A percentile compares a stretch with the other conserved stretches of the same genome.
Evolutionary conservation across 148 eudicot genomes (phyloP).

Genomic region (Cornus suecica): DNA sequence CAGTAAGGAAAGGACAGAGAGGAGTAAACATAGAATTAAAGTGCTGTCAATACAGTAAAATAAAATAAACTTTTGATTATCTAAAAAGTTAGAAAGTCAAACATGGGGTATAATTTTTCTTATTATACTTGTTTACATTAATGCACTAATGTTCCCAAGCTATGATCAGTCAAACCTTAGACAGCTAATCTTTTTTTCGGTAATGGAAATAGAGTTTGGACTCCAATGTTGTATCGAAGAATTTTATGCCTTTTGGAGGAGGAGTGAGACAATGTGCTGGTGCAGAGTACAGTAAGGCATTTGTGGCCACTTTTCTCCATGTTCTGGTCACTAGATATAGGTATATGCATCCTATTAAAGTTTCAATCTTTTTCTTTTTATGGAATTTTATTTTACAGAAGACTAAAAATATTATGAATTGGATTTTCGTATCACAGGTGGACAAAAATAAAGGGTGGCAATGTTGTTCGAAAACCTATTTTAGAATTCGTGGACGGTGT

Average conservation of each 20-base stretch:
- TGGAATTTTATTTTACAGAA: too few relatives aligned
- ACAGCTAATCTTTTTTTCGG: not conserved
- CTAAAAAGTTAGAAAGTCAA: too few relatives aligned
- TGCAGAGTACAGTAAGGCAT: conserved; percentile 26
- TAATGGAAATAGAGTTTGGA: conserved; percentile 10
- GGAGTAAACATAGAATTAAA: too few relatives aligned
- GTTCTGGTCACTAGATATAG: conserved; percentile 30
- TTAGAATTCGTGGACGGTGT: conserved; percentile 22
- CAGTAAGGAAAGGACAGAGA: too few relatives aligned
- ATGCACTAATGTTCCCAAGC: too few relatives aligned
- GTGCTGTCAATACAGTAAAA: too few relatives aligned
- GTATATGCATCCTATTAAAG: not conserved
- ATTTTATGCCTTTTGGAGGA: conserved; percentile 27
- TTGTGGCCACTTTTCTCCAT: conserved; percentile 22
- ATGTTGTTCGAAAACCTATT: conserved; percentile 18
- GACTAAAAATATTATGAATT: too few relatives aligned
- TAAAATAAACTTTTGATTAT: too few relatives aligned
- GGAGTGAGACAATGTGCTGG: conserved; percentile 37
- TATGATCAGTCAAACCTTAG: too few relatives aligned
- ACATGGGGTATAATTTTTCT: too few relatives aligned
- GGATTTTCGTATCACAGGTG: conserved; percentile 10
- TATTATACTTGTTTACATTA: too few relatives aligned
- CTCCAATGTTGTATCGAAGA: conserved; percentile 13
- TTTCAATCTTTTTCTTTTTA: too few relatives aligned
- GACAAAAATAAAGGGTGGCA: conserved; percentile 24